These are phyloP conservation scores for Musa acuminata DNA, from an alignment of 176 grass and related monocot species.

Conservation along the genomic window DNA sequence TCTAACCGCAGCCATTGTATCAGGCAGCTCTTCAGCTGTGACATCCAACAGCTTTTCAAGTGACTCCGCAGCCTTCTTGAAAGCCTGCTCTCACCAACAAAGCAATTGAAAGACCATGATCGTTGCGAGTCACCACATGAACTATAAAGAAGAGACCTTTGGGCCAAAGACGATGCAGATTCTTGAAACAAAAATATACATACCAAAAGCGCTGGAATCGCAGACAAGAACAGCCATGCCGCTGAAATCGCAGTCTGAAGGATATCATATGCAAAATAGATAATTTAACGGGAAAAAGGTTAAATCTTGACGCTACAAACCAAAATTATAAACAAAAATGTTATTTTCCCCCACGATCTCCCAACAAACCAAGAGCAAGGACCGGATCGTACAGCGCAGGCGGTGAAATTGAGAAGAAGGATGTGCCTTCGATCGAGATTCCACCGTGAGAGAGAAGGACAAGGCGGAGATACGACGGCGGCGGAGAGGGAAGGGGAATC, in stretches of 20 bases:
- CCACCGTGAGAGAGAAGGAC: neutral
- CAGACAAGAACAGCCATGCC: constrained; percentile 38
- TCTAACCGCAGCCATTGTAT: constrained; percentile 61
- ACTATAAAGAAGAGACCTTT: neutral
- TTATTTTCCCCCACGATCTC: neutral
- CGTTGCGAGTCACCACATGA: neutral
- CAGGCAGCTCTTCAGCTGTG: constrained; percentile 43
- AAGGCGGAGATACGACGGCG: constrained; percentile 12
- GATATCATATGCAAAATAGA: neutral
- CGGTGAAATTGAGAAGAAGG: constrained; percentile 33
- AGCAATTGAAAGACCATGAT: neutral
- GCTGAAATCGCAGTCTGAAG: constrained; percentile 53
- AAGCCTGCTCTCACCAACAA: constrained; percentile 26
- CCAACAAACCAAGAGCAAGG: neutral
- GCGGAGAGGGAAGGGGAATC: constrained; percentile 7
- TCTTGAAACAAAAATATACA: neutral
- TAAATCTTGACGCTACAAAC: neutral
- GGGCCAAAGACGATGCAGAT: neutral
- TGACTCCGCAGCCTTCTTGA: constrained; percentile 45
- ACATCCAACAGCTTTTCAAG: constrained; percentile 49
- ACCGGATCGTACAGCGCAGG: constrained; percentile 36
- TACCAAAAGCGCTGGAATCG: constrained; percentile 54
- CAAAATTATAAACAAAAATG: neutral
- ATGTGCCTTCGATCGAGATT: constrained; percentile 31
- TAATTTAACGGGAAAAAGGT: neutral